Conservation (phyloP, 345 rosid species). For the Boechera retrofracta region DNA sequence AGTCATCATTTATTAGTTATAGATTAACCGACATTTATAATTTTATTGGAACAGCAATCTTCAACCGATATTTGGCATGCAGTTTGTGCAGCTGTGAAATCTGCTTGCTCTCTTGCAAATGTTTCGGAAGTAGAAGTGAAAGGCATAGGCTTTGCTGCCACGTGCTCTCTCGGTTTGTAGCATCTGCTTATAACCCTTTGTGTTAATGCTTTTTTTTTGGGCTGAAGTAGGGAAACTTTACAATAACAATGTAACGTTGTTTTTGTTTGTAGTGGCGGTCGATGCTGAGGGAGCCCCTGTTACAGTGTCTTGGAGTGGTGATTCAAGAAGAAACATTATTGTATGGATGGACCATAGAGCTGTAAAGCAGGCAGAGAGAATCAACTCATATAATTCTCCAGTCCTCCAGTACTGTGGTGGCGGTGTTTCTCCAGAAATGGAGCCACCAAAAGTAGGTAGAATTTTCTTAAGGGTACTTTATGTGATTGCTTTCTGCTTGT, state of each 20-base stretch:
- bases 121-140: constrained; percentile 69
- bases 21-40: background rate
- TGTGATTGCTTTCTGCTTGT: constrained; percentile 16
- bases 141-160: constrained; percentile 89
- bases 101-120: constrained; percentile 79
- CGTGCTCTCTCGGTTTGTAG: constrained; percentile 92
- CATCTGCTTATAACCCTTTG: constrained; percentile 12
- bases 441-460: constrained; percentile 81
- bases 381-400: constrained; percentile 78
- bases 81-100: constrained; percentile 79
- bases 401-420: constrained; percentile 94
- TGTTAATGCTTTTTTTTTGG: background rate
- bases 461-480: background rate
- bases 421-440: constrained; percentile 92
- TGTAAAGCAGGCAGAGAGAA: constrained; percentile 89
- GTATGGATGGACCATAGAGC: constrained; percentile 99
- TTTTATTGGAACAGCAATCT: constrained; percentile 72
- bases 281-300: constrained; percentile 96
- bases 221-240: background rate
- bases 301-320: constrained; percentile 97
- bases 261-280: constrained; percentile 71
- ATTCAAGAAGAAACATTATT: constrained; percentile 87
- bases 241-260: constrained; percentile 1
- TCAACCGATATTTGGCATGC: constrained; percentile 99
- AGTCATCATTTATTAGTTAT: background rate